A percentile compares a stretch with the other conserved stretches of the same genome.
Evolutionary conservation across 2,329 filamentous ascomycete species (phyloP).

Genomic region (Chaetomiaceae sp.): DNA sequence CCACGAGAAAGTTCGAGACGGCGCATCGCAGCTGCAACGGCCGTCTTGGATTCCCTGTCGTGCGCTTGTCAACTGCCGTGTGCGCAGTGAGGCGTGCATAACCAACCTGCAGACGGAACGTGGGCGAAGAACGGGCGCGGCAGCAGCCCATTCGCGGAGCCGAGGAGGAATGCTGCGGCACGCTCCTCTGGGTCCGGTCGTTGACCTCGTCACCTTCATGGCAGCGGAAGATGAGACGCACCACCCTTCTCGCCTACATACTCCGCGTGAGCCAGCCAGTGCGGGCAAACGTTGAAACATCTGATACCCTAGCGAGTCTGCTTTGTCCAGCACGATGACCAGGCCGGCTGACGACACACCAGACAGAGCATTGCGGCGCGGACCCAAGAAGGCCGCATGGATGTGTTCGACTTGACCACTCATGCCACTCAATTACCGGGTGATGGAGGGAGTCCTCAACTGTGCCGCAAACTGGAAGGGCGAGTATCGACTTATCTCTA

Average conservation of each 20-base stretch:
- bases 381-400: not conserved
- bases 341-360: not conserved
- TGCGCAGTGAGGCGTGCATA: not conserved
- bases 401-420: not conserved
- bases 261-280: too few species aligned
- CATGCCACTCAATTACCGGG: not conserved
- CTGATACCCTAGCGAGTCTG: too few species aligned
- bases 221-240: conserved; percentile 7
- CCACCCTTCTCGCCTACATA: conserved; percentile 2
- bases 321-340: not conserved
- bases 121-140: conserved; percentile 15
- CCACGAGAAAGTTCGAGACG: conserved; percentile 3
- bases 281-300: too few species aligned
- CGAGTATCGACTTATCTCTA: not conserved
- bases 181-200: not conserved
- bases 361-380: not conserved
- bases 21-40: not conserved
- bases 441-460: too few species aligned
- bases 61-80: conserved; percentile 17
- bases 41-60: conserved; percentile 5
- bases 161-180: not conserved
- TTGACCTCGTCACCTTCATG: too few species aligned
- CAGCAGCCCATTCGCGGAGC: not conserved
- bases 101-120: conserved; percentile 9
- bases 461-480: not conserved